phyloP scores from a whole-genome alignment of 164 flowering plant genomes.

The Kalanchoe fedtschenkoi region DNA sequence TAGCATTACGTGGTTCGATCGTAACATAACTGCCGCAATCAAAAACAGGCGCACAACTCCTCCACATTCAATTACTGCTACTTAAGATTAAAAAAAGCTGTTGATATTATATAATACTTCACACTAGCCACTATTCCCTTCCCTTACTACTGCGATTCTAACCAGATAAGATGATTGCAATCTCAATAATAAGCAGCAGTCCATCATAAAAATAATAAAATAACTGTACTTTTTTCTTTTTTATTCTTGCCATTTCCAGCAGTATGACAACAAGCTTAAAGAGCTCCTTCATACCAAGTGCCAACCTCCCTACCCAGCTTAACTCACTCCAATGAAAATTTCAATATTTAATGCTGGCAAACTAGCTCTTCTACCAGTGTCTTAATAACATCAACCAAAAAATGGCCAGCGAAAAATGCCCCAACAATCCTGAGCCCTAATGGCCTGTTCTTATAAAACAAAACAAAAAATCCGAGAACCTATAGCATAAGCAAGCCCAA shows the following conservation, averaged over 20 bases:
- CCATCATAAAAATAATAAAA: neutral
- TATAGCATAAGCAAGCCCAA: neutral
- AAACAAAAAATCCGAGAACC: neutral
- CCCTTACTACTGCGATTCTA: too few relatives aligned
- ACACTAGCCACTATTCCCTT: too few relatives aligned
- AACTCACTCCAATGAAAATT: neutral
- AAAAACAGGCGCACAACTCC: neutral
- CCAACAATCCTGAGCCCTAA: too few relatives aligned
- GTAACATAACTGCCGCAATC: neutral
- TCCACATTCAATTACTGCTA: neutral
- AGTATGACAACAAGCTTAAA: neutral
- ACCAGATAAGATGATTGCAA: too few relatives aligned
- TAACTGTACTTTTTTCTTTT: neutral
- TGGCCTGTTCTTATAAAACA: too few relatives aligned
- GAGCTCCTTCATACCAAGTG: neutral
- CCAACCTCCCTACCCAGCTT: neutral
- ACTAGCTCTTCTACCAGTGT: too few relatives aligned
- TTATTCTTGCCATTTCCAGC: neutral
- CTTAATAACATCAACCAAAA: too few relatives aligned
- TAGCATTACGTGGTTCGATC: neutral
- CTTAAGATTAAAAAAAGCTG: neutral
- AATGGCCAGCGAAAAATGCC: too few relatives aligned
- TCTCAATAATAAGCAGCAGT: neutral
- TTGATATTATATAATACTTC: neutral
- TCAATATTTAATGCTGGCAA: neutral